Conservation (phyloP, 1,284 basidiomycete species). For the Somion occarium region DNA sequence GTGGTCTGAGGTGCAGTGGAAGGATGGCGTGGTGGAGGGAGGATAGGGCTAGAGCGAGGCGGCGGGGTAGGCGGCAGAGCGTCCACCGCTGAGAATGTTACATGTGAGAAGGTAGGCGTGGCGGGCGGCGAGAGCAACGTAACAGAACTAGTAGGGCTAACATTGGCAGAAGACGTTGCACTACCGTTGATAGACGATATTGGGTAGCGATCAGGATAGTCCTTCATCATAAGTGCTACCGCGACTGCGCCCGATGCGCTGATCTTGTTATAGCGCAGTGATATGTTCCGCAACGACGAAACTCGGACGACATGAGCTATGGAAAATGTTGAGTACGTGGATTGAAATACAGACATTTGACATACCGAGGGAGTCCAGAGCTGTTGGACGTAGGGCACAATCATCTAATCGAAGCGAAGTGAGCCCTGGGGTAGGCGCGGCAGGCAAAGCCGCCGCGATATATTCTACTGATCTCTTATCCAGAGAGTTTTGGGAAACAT, state of each 20-base stretch:
- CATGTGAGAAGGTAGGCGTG: conserved; percentile 24
- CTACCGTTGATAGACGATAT: conserved; percentile 14
- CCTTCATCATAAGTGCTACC: conserved; percentile 91
- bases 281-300: conserved; percentile 82
- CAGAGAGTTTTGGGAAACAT: conserved; percentile 83
- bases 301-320: conserved; percentile 77
- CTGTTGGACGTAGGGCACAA: conserved; percentile 66
- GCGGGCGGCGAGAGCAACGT: conserved; percentile 19
- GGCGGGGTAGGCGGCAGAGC: conserved; percentile 21
- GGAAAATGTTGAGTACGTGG: background rate
- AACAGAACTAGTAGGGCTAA: conserved; percentile 17
- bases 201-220: conserved; percentile 81
- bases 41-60: conserved; percentile 39
- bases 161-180: conserved; percentile 21
- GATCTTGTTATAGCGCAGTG: conserved; percentile 83
- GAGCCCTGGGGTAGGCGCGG: conserved; percentile 53
- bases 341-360: conserved; percentile 11
- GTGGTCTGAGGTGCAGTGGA: conserved; percentile 56
- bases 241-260: conserved; percentile 80
- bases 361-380: conserved; percentile 75
- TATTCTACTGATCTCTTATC: conserved; percentile 85
- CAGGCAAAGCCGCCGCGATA: conserved; percentile 64
- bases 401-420: conserved; percentile 83
- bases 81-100: conserved; percentile 16
- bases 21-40: conserved; percentile 59